Percentiles rank a stretch among this genome's conserved stretches.
These are phyloP conservation scores for Scleromitrula shiraiana DNA, from an alignment of 2,329 filamentous ascomycete species.

Conservation along the genomic window DNA sequence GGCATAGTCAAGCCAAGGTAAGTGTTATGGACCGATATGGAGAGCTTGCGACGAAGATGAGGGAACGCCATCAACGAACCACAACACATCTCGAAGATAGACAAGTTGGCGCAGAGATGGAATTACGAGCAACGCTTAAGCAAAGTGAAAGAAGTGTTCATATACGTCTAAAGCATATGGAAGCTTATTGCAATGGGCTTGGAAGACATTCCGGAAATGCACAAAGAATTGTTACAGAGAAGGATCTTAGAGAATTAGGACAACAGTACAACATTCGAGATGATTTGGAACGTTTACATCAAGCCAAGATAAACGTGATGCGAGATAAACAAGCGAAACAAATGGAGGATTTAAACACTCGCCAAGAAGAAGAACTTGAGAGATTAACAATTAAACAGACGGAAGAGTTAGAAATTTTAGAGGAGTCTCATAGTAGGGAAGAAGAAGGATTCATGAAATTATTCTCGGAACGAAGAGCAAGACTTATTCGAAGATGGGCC, in stretches of 20 bases:
- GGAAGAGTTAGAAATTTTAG: slow-evolving; percentile 42
- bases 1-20: slow-evolving; percentile 42
- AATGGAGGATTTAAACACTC: slow-evolving; percentile 49
- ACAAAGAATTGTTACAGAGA: slow-evolving; percentile 48
- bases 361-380: slow-evolving; percentile 45
- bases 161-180: slow-evolving; percentile 56
- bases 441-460: slow-evolving; percentile 39
- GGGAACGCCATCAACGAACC: slow-evolving; percentile 45
- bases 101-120: slow-evolving; percentile 55
- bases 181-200: slow-evolving; percentile 53
- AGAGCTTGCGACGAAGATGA: slow-evolving; percentile 43
- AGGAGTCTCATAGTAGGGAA: slow-evolving; percentile 40
- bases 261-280: slow-evolving; percentile 55
- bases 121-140: slow-evolving; percentile 45
- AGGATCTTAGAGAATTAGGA: slow-evolving; percentile 49
- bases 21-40: slow-evolving; percentile 40
- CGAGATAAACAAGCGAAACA: slow-evolving; percentile 55
- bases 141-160: slow-evolving; percentile 49
- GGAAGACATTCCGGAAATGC: slow-evolving; percentile 40
- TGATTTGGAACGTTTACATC: slow-evolving; percentile 50
- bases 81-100: slow-evolving; percentile 50
- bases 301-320: slow-evolving; percentile 56
- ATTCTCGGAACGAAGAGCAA: slow-evolving; percentile 39
- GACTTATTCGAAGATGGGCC: slow-evolving; percentile 43
- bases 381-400: slow-evolving; percentile 38